These are phyloP conservation scores for Grigorovia jiainica DNA, from an alignment of 805 yeast genomes.

Conservation along the genomic window DNA sequence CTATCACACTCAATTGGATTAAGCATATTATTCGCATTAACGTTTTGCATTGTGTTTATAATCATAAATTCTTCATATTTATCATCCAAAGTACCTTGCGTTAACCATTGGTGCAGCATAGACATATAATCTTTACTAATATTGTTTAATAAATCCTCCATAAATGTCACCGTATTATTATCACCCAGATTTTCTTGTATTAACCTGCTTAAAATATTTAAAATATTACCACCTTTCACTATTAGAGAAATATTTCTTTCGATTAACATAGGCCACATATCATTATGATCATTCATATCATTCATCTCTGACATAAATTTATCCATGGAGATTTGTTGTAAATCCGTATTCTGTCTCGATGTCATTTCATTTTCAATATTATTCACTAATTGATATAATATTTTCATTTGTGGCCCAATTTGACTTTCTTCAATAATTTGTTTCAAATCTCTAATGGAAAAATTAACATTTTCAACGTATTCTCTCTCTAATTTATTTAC, in stretches of 20 bases:
- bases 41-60: slow-evolving; percentile 28
- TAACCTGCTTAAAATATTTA: slow-evolving; percentile 51
- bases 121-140: slow-evolving; percentile 54
- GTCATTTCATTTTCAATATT: slow-evolving; percentile 40
- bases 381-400: slow-evolving; percentile 48
- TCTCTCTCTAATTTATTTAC: slow-evolving; percentile 42
- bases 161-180: slow-evolving; percentile 38
- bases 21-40: slow-evolving; percentile 4
- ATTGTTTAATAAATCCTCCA: slow-evolving; percentile 42
- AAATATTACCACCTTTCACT: slow-evolving; percentile 72
- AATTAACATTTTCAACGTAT: slow-evolving; percentile 38
- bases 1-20: slow-evolving; percentile 36
- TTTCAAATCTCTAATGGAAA: slow-evolving; percentile 53
- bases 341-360: slow-evolving; percentile 30
- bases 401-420: slow-evolving; percentile 35
- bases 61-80: slow-evolving; percentile 77
- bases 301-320: slow-evolving; percentile 7
- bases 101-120: slow-evolving; percentile 75
- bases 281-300: slow-evolving; percentile 28
- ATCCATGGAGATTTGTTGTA: slow-evolving; percentile 39
- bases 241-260: slow-evolving; percentile 43
- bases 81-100: slow-evolving; percentile 64
- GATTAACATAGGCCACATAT: slow-evolving; percentile 28
- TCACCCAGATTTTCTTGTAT: slow-evolving; percentile 60
- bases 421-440: slow-evolving; percentile 34